Evolutionary conservation across 1,284 basidiomycete genomes (phyloP), one percentile per base, ranked within the genome.

Genomic region (Heterobasidion annosum): DNA sequence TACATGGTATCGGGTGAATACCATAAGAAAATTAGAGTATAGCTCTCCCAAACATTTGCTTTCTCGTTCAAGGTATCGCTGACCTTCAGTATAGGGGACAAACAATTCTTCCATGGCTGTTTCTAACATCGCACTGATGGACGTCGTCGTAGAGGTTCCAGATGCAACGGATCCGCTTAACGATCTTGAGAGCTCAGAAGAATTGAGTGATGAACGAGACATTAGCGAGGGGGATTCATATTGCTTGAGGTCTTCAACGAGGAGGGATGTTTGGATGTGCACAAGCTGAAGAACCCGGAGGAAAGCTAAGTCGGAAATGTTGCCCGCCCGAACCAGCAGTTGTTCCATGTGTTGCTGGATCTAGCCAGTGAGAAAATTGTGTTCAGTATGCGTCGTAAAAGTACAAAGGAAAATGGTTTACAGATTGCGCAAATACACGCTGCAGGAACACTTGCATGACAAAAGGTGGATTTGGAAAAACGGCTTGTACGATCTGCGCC

Each of bases 391-490:
- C 33, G 16, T 16, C 51, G 63, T 9, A 64, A 57, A 47, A 51
- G 34, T 43, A 53, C 50, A 33, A 9, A 19, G 18, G 15, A 44
- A 8, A 49, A 34, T 34, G 3, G 49, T 88, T 63, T 65, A 95
- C 93, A 19, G 95, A 93, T 75, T 99, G 97, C 0, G 95, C 96
- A 70, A 99, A 99, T 0, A 99, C 93, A 42, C 97, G 81, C 67
- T 98, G 97, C 44, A 99, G 70, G 70, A 99, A 99, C 7, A 98
- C 95, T 69, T 98, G 93, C 93, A 99, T 96, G 13, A 99, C 97
- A n/a, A 93, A 82, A 8, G 90, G 83, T 9, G 97, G 96, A 61
- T 94, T 94, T 0, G 97, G 97, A 68, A 99, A 99, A 3, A 99
- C 97, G 1, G 94, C 97, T 66, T 96, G 94, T 47, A 99, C 95